These are phyloP conservation scores for Fusarium sp. DNA, from an alignment of 2,329 filamentous ascomycete genomes.

Conservation along the genomic window DNA sequence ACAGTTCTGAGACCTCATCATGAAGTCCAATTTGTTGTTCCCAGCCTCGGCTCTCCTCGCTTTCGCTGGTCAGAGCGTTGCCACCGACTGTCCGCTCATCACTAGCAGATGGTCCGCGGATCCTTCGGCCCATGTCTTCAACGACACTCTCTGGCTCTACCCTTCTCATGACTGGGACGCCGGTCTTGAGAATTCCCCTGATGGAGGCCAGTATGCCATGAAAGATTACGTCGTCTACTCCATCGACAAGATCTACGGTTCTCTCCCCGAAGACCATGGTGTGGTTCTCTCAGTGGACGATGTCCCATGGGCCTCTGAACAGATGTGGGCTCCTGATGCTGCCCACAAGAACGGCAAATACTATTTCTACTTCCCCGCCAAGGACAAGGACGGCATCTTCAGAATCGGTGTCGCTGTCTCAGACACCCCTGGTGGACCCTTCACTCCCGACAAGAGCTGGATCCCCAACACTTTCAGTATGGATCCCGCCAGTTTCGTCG, in stretches of 20 bases:
- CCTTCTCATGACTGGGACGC: slow-evolving; percentile 18
- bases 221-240: slow-evolving; percentile 22
- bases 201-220: slow-evolving; percentile 14
- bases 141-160: slow-evolving; percentile 8
- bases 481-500: slow-evolving; percentile 14
- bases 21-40: slow-evolving; percentile 5
- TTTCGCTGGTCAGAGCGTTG: background rate
- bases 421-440: slow-evolving; percentile 4
- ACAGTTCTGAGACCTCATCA: background rate
- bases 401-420: slow-evolving; percentile 26
- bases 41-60: background rate
- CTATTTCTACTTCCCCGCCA: slow-evolving; percentile 27
- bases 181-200: background rate
- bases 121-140: slow-evolving; percentile 24
- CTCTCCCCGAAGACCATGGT: background rate
- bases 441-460: slow-evolving; percentile 22
- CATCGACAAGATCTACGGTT: slow-evolving; percentile 20
- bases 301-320: slow-evolving; percentile 11
- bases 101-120: slow-evolving; percentile 19
- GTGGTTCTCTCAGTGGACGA: slow-evolving; percentile 9
- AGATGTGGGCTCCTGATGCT: slow-evolving; percentile 26
- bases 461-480: slow-evolving; percentile 23
- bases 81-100: slow-evolving; percentile 11
- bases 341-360: slow-evolving; percentile 28
- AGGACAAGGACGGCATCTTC: slow-evolving; percentile 20